Evolutionary conservation across 345 rosid species (phyloP).

Genomic region (Gossypium rotundifolium): DNA sequence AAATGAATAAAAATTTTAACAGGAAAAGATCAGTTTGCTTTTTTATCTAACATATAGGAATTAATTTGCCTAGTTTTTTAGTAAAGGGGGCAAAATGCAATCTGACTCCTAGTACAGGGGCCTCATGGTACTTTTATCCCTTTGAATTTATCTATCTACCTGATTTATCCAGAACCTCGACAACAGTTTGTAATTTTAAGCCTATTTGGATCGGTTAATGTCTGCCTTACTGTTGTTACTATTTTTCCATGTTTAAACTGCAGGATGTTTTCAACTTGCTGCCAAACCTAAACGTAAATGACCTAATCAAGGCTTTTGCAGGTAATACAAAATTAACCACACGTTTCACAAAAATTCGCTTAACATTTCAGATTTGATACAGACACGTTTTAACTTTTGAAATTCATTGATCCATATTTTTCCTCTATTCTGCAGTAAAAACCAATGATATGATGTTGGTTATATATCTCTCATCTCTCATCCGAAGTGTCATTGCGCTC

Average conservation of each 20-base stretch:
- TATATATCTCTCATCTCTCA: constrained; percentile 61
- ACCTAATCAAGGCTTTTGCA: constrained; percentile 68
- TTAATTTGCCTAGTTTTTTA: no score
- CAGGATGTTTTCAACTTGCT: constrained; percentile 92
- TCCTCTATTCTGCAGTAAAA: constrained; percentile 37
- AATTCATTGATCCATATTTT: background rate
- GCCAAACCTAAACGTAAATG: constrained; percentile 66
- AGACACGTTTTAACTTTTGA: background rate
- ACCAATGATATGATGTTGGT: constrained; percentile 82
- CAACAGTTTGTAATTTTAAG: background rate
- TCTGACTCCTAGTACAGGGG: no score
- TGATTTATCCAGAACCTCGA: background rate
- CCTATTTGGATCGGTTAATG: background rate
- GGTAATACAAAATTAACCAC: constrained; percentile 33
- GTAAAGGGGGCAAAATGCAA: no score
- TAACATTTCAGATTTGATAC: background rate
- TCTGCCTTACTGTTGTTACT: background rate
- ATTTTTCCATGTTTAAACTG: constrained; percentile 8
- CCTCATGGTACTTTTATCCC: background rate
- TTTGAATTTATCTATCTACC: background rate
- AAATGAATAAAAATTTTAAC: no score
- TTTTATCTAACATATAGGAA: no score
- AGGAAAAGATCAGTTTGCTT: no score
- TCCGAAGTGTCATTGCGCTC: constrained; percentile 73
- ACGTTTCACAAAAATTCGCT: background rate